Conservation (phyloP, 2,329 filamentous ascomycete genomes). For the Aulographum hederae region DNA sequence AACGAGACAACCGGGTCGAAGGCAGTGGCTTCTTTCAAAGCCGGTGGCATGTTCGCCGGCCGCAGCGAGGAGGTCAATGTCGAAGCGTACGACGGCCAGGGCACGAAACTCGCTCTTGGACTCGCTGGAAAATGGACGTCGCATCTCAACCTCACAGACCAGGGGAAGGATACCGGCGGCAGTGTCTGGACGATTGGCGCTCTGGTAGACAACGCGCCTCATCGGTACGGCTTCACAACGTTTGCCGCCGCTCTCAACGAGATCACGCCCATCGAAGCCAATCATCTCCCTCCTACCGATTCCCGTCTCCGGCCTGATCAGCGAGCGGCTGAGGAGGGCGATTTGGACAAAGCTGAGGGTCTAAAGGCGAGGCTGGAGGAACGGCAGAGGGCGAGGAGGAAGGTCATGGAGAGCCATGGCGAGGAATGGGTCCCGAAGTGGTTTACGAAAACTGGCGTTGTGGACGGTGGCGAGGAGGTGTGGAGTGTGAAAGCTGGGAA, state of each 20-base stretch:
- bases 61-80: conserved; percentile 77
- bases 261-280: conserved; percentile 61
- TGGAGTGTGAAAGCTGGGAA: conserved; percentile 55
- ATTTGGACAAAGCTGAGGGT: conserved; percentile 66
- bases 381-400: conserved; percentile 56
- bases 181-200: conserved; percentile 64
- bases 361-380: conserved; percentile 77
- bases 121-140: conserved; percentile 74
- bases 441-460: conserved; percentile 50
- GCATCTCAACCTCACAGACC: conserved; percentile 46
- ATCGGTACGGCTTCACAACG: conserved; percentile 71
- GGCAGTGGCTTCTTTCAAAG: conserved; percentile 77
- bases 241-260: conserved; percentile 84
- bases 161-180: conserved; percentile 39
- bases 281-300: conserved; percentile 63
- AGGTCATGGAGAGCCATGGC: conserved; percentile 56
- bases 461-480: conserved; percentile 24
- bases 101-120: conserved; percentile 45
- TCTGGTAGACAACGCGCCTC: conserved; percentile 60
- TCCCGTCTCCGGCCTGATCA: conserved; percentile 75
- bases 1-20: conserved; percentile 75
- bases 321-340: conserved; percentile 62
- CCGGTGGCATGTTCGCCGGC: conserved; percentile 93
- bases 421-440: conserved; percentile 60
- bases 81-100: conserved; percentile 50